Evolutionary conservation across 345 rosid species (phyloP).

Genomic region (Populus deltoides): DNA sequence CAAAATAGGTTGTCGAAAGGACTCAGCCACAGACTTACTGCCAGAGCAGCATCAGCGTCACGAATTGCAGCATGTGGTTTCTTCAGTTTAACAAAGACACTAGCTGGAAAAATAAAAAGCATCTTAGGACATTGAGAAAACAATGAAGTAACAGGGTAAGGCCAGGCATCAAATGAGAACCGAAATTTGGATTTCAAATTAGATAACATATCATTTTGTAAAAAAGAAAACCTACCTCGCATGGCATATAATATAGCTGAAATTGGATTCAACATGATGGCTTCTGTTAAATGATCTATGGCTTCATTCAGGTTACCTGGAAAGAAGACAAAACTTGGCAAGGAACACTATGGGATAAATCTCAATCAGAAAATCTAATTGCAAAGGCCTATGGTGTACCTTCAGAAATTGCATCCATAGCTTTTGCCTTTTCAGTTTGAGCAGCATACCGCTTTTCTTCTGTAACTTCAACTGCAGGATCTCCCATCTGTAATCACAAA

Average conservation of each 20-base stretch:
- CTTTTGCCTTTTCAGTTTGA: constrained; percentile 51
- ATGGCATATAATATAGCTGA: constrained; percentile 78
- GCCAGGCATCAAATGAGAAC: neutral
- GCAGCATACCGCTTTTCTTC: constrained; percentile 76
- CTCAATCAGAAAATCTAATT: neutral
- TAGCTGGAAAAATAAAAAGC: constrained; percentile 43
- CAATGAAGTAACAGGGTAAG: neutral
- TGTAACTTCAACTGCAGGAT: constrained; percentile 54
- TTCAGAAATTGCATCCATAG: constrained; percentile 58
- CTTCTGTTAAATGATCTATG: constrained; percentile 57
- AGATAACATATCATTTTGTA: neutral
- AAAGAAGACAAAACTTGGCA: constrained; percentile 16
- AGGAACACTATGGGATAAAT: neutral
- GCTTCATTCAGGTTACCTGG: constrained; percentile 64
- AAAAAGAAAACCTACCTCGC: constrained; percentile 47
- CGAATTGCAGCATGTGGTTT: constrained; percentile 82
- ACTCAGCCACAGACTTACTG: constrained; percentile 37
- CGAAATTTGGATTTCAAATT: neutral
- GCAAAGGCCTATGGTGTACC: constrained; percentile 32
- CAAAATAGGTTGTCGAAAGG: constrained; percentile 3
- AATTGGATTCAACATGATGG: constrained; percentile 67
- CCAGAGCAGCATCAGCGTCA: constrained; percentile 70
- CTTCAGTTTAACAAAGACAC: constrained; percentile 52
- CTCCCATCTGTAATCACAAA: constrained; percentile 62
- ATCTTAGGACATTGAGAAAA: constrained; percentile 17